These are phyloP conservation scores for Cyphellophora attinorum DNA, from an alignment of 2,329 filamentous ascomycete species.

Conservation along the genomic window DNA sequence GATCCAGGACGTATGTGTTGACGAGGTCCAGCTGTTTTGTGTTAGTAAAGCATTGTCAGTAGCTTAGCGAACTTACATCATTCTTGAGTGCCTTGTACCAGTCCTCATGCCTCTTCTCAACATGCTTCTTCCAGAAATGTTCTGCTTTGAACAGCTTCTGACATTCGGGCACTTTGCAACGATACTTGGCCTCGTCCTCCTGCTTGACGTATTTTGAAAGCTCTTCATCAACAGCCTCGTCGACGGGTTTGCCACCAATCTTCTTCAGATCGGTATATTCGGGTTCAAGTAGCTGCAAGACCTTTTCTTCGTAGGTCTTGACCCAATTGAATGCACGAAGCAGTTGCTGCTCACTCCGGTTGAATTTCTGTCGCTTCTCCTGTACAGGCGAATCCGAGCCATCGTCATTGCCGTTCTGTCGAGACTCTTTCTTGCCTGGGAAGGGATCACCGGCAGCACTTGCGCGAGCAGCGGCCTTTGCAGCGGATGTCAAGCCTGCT, in stretches of 20 bases:
- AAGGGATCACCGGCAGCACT: slow-evolving; percentile 76
- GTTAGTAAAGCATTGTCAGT: slow-evolving; percentile 24
- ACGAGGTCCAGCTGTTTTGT: slow-evolving; percentile 67
- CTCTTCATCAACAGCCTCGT: slow-evolving; percentile 82
- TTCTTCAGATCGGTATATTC: slow-evolving; percentile 80
- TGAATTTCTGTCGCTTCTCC: slow-evolving; percentile 61
- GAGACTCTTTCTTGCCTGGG: slow-evolving; percentile 62
- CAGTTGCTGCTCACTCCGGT: slow-evolving; percentile 81
- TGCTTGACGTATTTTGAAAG: slow-evolving; percentile 84
- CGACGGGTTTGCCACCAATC: slow-evolving; percentile 75
- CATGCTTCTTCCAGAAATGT: slow-evolving; percentile 94
- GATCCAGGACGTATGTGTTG: slow-evolving; percentile 89
- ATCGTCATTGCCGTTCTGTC: slow-evolving; percentile 55
- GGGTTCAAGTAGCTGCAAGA: slow-evolving; percentile 84
- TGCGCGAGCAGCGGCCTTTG: slow-evolving; percentile 75
- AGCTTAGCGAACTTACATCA: slow-evolving; percentile 70
- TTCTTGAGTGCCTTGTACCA: slow-evolving; percentile 73
- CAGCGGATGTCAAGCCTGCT: slow-evolving; percentile 70
- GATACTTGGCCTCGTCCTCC: slow-evolving; percentile 93
- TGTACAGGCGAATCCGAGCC: slow-evolving; percentile 53
- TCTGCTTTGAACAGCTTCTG: slow-evolving; percentile 96
- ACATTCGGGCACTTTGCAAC: slow-evolving; percentile 93
- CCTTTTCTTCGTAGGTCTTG: slow-evolving; percentile 94
- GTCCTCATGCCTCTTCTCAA: slow-evolving; percentile 88
- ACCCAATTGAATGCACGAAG: slow-evolving; percentile 98